Percentiles rank a stretch among this genome's conserved stretches.
phyloP scores from a whole-genome alignment of 371 early-diverging fungal species.

The Scutellospora calospora region DNA sequence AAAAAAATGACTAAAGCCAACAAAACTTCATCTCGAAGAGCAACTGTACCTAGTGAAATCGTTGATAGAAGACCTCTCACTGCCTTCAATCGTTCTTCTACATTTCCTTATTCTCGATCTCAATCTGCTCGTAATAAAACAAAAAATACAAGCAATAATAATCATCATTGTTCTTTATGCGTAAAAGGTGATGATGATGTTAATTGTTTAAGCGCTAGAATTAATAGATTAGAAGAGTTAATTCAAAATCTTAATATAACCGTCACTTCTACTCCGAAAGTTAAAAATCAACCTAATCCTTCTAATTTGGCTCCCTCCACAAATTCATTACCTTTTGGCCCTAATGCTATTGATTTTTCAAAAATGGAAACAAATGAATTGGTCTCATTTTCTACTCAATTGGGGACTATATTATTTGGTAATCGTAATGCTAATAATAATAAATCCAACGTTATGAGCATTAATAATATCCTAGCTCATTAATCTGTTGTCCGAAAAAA shows the following conservation, averaged over 20 bases:
- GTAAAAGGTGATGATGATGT: not conserved
- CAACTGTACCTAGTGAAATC: no score
- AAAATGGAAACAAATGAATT: constrained; percentile 5
- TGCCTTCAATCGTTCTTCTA: no score
- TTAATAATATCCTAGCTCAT: no score
- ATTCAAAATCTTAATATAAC: not conserved
- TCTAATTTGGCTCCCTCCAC: not conserved
- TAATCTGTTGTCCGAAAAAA: no score
- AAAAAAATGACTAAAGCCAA: no score
- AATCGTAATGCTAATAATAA: not conserved
- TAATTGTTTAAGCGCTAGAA: constrained; percentile 1
- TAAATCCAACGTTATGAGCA: no score
- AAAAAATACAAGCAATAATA: not conserved
- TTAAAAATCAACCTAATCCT: not conserved
- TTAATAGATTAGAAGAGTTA: not conserved
- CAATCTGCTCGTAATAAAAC: no score
- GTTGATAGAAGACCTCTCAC: no score
- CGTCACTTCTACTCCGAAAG: not conserved
- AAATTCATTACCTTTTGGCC: no score
- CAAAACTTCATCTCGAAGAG: no score
- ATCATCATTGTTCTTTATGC: constrained; percentile 6
- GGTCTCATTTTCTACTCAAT: not conserved
- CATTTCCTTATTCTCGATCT: no score
- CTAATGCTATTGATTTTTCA: not conserved
- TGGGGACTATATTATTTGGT: constrained; percentile 2